phyloP scores from a whole-genome alignment of 179 eudicot species.

The Heliamphora pulchella region DNA sequence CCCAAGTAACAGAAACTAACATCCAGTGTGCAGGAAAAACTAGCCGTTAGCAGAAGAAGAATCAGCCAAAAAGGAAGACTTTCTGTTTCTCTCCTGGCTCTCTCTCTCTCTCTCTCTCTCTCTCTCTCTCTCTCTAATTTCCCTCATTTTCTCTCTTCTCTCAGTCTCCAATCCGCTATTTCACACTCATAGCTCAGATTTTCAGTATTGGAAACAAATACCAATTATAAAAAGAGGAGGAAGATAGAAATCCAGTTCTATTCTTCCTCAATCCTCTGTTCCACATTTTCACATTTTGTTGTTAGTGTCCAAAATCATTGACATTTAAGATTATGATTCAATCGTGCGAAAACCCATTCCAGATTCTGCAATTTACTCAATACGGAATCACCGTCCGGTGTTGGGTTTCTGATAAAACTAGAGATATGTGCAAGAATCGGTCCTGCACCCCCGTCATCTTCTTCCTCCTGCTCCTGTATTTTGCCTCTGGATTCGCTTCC shows the following conservation, averaged over 20 bases:
- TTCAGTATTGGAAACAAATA: background rate
- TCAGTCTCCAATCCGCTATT: background rate
- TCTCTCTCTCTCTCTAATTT: background rate
- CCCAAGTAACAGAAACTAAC: background rate
- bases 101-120: background rate
- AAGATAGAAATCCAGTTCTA: background rate
- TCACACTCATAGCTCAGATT: background rate
- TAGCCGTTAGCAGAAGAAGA: slow-evolving; percentile 37
- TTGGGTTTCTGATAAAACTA: background rate
- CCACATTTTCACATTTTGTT: background rate
- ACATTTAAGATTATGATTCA: slow-evolving; percentile 16
- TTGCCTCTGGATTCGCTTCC: slow-evolving; percentile 22
- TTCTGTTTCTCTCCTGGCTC: background rate
- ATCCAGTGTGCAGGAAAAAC: slow-evolving; percentile 19
- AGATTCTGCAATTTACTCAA: slow-evolving; percentile 4
- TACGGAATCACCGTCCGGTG: background rate
- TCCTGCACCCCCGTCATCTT: slow-evolving; percentile 4
- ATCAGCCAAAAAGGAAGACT: slow-evolving; percentile 10
- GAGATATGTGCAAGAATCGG: slow-evolving; percentile 13
- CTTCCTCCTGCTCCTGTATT: slow-evolving; percentile 8
- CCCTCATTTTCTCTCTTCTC: background rate
- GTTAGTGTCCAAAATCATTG: background rate
- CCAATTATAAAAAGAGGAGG: background rate
- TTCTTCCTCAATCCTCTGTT: slow-evolving; percentile 10
- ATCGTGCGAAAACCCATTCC: slow-evolving; percentile 11